phyloP scores from a whole-genome alignment of 306 rosid genomes.

The Vigna hirtella region DNA sequence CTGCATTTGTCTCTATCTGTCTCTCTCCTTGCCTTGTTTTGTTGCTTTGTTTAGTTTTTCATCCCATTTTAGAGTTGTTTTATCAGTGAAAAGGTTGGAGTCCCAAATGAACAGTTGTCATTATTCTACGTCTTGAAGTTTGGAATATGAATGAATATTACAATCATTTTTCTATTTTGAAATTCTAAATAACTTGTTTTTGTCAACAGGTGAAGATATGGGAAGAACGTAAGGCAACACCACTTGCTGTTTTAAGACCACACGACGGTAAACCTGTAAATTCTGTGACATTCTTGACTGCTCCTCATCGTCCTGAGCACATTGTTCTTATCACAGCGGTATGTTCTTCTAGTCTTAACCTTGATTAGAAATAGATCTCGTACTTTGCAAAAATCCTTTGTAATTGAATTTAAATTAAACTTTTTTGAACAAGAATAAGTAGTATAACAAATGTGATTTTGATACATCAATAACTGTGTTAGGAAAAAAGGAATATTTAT shows the following conservation, averaged over 20 bases:
- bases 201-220: slow-evolving; percentile 75
- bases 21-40: slow-evolving; percentile 33
- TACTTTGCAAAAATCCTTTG: too few species aligned
- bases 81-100: slow-evolving; percentile 11
- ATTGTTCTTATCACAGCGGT: slow-evolving; percentile 79
- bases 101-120: slow-evolving; percentile 8
- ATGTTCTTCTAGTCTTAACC: slow-evolving; percentile 43
- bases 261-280: slow-evolving; percentile 73
- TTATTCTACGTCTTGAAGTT: slow-evolving; percentile 24
- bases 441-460: too few species aligned
- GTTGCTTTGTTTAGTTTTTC: slow-evolving; percentile 20
- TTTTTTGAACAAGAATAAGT: too few species aligned
- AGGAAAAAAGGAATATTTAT: too few species aligned
- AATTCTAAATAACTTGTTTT: slow-evolving; percentile 29
- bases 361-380: slow-evolving; percentile 22
- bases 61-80: slow-evolving; percentile 35
- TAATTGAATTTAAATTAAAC: too few species aligned
- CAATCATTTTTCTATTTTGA: slow-evolving; percentile 21
- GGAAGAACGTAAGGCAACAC: slow-evolving; percentile 71
- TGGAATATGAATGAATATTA: slow-evolving; percentile 10
- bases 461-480: neutral
- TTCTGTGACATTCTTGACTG: slow-evolving; percentile 77
- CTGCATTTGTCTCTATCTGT: slow-evolving; percentile 48
- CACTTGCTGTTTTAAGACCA: slow-evolving; percentile 70
- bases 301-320: slow-evolving; percentile 79